Conservation (phyloP, 768 basidiomycete genomes). For the Amanita molliuscula region DNA sequence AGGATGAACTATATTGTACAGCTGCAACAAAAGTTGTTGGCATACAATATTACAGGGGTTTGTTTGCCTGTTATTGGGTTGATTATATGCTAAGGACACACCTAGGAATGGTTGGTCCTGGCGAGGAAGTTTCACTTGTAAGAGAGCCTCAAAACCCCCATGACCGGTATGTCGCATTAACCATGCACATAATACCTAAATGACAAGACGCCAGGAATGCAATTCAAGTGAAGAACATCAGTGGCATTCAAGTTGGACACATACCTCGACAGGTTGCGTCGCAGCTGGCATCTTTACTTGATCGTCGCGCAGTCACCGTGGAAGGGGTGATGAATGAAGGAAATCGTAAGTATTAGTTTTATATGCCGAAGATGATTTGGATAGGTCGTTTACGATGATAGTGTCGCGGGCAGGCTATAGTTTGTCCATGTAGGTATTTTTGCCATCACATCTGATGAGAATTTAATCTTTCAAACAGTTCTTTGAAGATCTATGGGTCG, state of each 20-base stretch:
- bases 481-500: slow-evolving; percentile 62
- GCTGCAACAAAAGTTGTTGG: slow-evolving; percentile 63
- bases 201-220: slow-evolving; percentile 42
- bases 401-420: slow-evolving; percentile 27
- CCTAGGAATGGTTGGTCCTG: slow-evolving; percentile 67
- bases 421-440: slow-evolving; percentile 47
- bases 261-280: slow-evolving; percentile 49
- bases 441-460: neutral
- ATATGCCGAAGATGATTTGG: neutral
- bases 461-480: slow-evolving; percentile 26
- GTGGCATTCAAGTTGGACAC: slow-evolving; percentile 70
- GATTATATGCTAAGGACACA: slow-evolving; percentile 6
- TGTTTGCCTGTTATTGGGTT: slow-evolving; percentile 5
- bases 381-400: neutral
- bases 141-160: slow-evolving; percentile 60
- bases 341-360: slow-evolving; percentile 35
- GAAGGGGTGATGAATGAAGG: slow-evolving; percentile 67
- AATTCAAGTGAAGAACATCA: slow-evolving; percentile 75
- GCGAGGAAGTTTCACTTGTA: slow-evolving; percentile 63
- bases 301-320: slow-evolving; percentile 47
- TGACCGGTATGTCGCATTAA: slow-evolving; percentile 40
- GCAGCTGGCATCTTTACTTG: slow-evolving; percentile 63
- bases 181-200: neutral
- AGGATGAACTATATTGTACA: slow-evolving; percentile 61
- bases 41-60: slow-evolving; percentile 73